phyloP scores from a whole-genome alignment of 1,139 yeast genomes.

The Tardiomyces digboiensis region DNA sequence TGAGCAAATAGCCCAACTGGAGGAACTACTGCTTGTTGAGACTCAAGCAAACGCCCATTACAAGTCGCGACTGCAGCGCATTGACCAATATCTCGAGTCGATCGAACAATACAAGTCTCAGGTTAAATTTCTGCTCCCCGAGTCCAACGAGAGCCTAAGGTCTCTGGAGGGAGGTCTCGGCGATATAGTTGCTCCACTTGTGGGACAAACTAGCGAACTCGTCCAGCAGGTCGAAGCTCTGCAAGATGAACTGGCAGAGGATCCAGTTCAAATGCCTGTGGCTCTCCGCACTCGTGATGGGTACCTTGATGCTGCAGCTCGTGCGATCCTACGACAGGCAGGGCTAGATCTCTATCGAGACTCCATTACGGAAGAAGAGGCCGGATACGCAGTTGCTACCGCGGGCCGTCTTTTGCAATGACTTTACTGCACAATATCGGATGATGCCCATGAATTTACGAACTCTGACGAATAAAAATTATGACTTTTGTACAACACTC shows the following conservation, averaged over 20 bases:
- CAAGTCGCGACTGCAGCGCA: background rate
- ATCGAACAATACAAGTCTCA: background rate
- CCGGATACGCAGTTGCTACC: background rate
- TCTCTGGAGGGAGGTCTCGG: background rate
- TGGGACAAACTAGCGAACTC: background rate
- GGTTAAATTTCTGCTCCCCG: background rate
- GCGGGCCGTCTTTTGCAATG: background rate
- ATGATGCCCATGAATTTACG: no score
- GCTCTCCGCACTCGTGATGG: background rate
- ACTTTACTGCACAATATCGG: no score
- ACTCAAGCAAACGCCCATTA: background rate
- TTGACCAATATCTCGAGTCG: background rate
- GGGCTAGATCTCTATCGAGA: background rate
- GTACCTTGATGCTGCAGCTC: background rate
- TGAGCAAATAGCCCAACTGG: background rate
- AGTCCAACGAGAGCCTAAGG: background rate
- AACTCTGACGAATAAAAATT: no score
- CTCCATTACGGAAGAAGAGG: background rate
- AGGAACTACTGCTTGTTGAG: background rate
- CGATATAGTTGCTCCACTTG: background rate
- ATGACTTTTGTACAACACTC: no score
- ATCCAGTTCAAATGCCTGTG: background rate
- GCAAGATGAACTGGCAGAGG: background rate
- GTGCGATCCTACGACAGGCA: background rate
- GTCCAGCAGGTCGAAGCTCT: background rate